Percentiles rank a stretch among this genome's conserved stretches.
These are phyloP conservation scores for Jaapia argillacea DNA, from an alignment of 768 basidiomycete genomes.

Conservation along the genomic window DNA sequence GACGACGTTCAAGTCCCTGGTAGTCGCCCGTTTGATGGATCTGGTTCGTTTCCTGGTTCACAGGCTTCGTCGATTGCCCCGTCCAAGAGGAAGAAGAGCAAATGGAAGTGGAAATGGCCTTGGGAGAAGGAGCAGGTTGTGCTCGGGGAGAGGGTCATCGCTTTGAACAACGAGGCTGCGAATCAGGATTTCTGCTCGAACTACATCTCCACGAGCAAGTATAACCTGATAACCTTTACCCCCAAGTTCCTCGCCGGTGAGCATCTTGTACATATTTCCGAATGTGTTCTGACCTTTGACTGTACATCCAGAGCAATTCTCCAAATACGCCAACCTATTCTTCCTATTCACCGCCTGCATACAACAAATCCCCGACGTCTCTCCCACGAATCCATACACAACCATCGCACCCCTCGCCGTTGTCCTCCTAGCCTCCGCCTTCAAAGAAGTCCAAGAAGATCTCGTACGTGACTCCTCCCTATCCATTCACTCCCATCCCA, in stretches of 20 bases:
- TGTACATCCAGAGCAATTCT: constrained; percentile 75
- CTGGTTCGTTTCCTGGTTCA: constrained; percentile 31
- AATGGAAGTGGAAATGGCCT: constrained; percentile 68
- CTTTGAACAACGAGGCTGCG: constrained; percentile 65
- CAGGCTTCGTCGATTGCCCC: constrained; percentile 11
- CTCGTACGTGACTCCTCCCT: constrained; percentile 40
- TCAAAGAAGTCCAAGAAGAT: constrained; percentile 95
- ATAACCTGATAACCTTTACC: constrained; percentile 77
- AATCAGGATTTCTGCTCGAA: constrained; percentile 69
- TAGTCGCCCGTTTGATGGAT: constrained; percentile 15
- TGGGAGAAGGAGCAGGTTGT: constrained; percentile 65
- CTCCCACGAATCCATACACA: constrained; percentile 91
- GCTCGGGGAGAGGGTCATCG: constrained; percentile 69
- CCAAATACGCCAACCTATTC: constrained; percentile 97
- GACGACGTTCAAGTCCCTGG: constrained; percentile 35
- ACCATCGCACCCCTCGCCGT: constrained; percentile 86
- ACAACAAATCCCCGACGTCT: constrained; percentile 96
- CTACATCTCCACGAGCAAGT: constrained; percentile 90
- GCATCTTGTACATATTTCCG: constrained; percentile 10
- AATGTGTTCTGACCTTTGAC: constrained; percentile 4
- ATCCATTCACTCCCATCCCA: neutral
- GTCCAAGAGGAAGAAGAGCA: constrained; percentile 14
- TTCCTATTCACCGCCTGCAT: constrained; percentile 97
- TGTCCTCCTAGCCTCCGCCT: constrained; percentile 87
- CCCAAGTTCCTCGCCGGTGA: constrained; percentile 90